These are phyloP conservation scores for Trichoderma gracile DNA, from an alignment of 2,329 filamentous ascomycete genomes.

Conservation along the genomic window DNA sequence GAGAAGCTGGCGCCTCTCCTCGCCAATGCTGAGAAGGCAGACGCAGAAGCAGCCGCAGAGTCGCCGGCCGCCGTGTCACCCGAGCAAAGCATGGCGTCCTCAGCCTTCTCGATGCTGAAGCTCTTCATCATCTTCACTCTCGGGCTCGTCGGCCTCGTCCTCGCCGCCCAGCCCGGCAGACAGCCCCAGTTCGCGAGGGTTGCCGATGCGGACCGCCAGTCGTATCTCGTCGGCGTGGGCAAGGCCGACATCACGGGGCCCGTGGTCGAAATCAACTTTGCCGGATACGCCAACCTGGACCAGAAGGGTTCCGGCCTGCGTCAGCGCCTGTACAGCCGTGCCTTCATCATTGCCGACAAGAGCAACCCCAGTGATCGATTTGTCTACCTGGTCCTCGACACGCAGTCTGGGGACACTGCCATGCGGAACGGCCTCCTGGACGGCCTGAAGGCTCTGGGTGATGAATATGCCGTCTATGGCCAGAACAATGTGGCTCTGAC, in stretches of 20 bases:
- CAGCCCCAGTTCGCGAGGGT: slow-evolving; percentile 19
- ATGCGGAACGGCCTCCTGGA: slow-evolving; percentile 84
- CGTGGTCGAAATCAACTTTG: slow-evolving; percentile 86
- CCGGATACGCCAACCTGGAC: slow-evolving; percentile 84
- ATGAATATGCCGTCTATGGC: slow-evolving; percentile 72
- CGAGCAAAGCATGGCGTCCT: slow-evolving; percentile 22
- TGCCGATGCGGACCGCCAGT: slow-evolving; percentile 32
- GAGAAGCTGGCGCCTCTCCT: slow-evolving; percentile 15
- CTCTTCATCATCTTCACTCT: slow-evolving; percentile 23
- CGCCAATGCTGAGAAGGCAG: not conserved
- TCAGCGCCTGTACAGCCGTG: slow-evolving; percentile 83
- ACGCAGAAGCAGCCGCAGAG: slow-evolving; percentile 1
- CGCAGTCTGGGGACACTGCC: slow-evolving; percentile 84
- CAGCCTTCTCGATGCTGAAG: slow-evolving; percentile 16
- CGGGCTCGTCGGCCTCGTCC: slow-evolving; percentile 24
- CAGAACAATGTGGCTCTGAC: slow-evolving; percentile 84
- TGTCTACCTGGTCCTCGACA: slow-evolving; percentile 85
- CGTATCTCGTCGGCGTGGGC: slow-evolving; percentile 56
- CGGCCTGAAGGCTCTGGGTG: slow-evolving; percentile 67
- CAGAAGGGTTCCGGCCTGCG: slow-evolving; percentile 82
- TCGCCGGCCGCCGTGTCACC: slow-evolving; percentile 2
- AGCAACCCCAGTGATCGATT: slow-evolving; percentile 69
- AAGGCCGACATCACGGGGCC: slow-evolving; percentile 67
- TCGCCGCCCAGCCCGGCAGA: not conserved
- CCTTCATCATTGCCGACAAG: slow-evolving; percentile 80